Percentiles rank a stretch among this genome's conserved stretches.
These are phyloP conservation scores for Cicer judaicum DNA, from an alignment of 306 rosid genomes.

Conservation along the genomic window DNA sequence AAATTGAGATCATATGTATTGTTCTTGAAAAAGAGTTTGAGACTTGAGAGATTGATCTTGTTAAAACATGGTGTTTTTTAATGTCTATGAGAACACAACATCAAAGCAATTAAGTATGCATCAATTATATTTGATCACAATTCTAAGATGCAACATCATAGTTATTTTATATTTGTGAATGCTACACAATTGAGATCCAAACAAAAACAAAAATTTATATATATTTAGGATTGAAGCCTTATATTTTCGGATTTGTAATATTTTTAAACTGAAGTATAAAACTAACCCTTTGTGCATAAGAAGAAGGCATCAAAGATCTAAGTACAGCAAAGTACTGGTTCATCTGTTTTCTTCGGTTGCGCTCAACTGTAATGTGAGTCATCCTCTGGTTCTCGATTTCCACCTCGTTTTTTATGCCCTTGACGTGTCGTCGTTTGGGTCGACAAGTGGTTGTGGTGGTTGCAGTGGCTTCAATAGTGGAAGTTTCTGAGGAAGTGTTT, in stretches of 20 bases:
- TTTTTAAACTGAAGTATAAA: not conserved
- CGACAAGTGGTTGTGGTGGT: slow-evolving; percentile 30
- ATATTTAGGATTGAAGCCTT: too few species aligned
- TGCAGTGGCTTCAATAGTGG: not conserved
- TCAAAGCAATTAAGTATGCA: too few species aligned
- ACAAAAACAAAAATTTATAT: too few species aligned
- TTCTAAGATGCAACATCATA: too few species aligned
- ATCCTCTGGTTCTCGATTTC: slow-evolving; percentile 87
- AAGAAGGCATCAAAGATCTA: slow-evolving; percentile 80
- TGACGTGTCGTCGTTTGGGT: slow-evolving; percentile 66
- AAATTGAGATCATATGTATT: not conserved
- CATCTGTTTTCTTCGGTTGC: slow-evolving; percentile 91
- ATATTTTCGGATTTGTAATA: too few species aligned
- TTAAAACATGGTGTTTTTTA: too few species aligned
- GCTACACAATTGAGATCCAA: too few species aligned
- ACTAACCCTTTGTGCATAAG: slow-evolving; percentile 86
- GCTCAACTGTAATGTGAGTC: slow-evolving; percentile 93
- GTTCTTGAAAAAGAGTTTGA: too few species aligned
- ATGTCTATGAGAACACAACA: too few species aligned
- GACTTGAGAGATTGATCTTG: too few species aligned
- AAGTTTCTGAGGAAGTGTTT: slow-evolving; percentile 42
- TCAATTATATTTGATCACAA: too few species aligned
- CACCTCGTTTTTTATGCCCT: slow-evolving; percentile 64
- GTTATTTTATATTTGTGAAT: too few species aligned
- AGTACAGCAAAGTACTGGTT: slow-evolving; percentile 79